Evolutionary conservation across 805 yeast species (phyloP), one percentile per base, ranked within the genome.

Genomic region (Torulaspora maleeae): DNA sequence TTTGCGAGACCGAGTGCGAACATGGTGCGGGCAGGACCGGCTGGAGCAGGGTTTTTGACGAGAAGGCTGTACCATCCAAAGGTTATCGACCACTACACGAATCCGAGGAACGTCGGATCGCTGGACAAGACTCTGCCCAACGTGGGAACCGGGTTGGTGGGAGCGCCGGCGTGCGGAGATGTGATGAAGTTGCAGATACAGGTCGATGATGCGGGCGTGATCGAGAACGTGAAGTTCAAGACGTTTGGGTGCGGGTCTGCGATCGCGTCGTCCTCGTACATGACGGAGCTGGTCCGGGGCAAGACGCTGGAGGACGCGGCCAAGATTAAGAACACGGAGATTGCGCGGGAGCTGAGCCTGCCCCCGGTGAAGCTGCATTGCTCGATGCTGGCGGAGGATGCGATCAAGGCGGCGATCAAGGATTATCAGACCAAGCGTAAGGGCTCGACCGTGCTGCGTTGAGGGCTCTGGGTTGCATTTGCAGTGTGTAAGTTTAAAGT

Each of bases 201-300:
- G 65, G 99, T 93, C 8, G 83, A 83, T 53, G 97, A 90, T 59
- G 82, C 77, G 46, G 99, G 99, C 1, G 75, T 86, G 43, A 93
- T 93, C 56, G 81, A 86, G 66, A 96, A 93, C 66, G 99, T 91
- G 51, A 91, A 89, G 68, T 93, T 93, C 72, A 93, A 93, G 78
- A 93, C 99, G 3, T 93, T 93, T 71, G 99, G 99, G n/a, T 93
- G 99, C 67, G 99, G 99, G 36, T 82, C 93, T 2, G 99, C 99
- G 42, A 93, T 93, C 65, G 99, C 99, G 1, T 86, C 95, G 2
- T 85, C 95, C 8, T 86, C 96, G 1, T 93, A 85, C 66, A 93
- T 93, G 61, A 93, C 99, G 3, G 97, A 90, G 63, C 76, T 93
- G 52, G 96, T 93, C 48, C 84, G 91, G 63, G 99, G 99, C 35